Percentiles rank a stretch among this genome's conserved stretches.
phyloP scores from a whole-genome alignment of 2,329 filamentous ascomycete species.

The Cyanodermella asteris region DNA sequence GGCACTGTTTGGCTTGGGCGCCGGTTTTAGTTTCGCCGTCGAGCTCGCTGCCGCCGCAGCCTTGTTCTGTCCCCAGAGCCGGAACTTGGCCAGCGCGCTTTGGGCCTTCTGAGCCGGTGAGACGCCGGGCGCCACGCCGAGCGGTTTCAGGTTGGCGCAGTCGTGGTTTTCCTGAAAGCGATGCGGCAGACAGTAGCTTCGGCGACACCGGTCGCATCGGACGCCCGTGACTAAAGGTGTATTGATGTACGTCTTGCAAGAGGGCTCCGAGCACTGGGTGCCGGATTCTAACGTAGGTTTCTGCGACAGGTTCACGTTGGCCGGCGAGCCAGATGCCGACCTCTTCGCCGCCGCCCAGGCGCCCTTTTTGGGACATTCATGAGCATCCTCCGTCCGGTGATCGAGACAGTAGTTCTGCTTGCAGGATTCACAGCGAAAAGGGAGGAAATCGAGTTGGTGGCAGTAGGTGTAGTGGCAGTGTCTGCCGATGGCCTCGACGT shows the following conservation, averaged over 20 bases:
- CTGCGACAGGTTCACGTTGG: constrained; percentile 12
- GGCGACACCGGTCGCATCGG: constrained; percentile 25
- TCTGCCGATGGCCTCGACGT: constrained; percentile 66
- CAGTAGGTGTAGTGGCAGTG: constrained; percentile 88
- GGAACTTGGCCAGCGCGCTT: constrained; percentile 54
- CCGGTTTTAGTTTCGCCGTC: constrained; percentile 38
- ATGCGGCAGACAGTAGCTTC: constrained; percentile 29
- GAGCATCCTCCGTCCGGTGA: constrained; percentile 67
- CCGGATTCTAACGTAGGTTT: constrained; percentile 36
- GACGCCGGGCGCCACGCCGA: constrained; percentile 25
- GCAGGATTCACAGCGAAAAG: constrained; percentile 85
- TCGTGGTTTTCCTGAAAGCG: constrained; percentile 48
- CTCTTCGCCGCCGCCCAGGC: constrained; percentile 34
- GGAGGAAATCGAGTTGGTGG: constrained; percentile 86
- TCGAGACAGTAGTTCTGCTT: constrained; percentile 71
- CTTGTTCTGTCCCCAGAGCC: constrained; percentile 60
- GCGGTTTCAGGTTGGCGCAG: constrained; percentile 50
- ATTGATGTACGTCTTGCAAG: constrained; percentile 30
- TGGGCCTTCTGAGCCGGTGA: constrained; percentile 39
- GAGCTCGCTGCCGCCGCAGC: no score
- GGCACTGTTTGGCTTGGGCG: constrained; percentile 39
- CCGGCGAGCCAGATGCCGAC: constrained; percentile 14
- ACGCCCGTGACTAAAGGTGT: constrained; percentile 28
- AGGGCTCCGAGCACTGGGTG: constrained; percentile 24
- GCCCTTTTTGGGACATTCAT: constrained; percentile 42